These are phyloP conservation scores for Colletotrichum orbiculare DNA, from an alignment of 2,329 filamentous ascomycete species.

Conservation along the genomic window DNA sequence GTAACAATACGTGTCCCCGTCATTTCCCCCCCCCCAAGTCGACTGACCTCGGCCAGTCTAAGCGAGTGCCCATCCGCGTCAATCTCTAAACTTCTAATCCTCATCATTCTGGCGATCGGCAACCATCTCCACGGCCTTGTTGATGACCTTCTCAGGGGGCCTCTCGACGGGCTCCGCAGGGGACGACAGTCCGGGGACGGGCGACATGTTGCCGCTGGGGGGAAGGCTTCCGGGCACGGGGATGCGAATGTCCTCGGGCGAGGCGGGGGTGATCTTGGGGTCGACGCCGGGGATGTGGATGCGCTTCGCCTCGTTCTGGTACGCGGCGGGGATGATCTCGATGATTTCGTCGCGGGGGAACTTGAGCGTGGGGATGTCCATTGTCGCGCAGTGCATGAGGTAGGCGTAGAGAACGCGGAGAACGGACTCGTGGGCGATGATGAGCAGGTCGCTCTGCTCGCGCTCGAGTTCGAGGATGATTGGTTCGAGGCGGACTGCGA, in stretches of 20 bases:
- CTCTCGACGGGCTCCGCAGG: conserved; percentile 57
- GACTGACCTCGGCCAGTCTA: background rate
- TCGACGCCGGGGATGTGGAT: conserved; percentile 82
- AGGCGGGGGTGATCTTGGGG: conserved; percentile 76
- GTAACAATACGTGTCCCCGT: background rate
- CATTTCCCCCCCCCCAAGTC: background rate
- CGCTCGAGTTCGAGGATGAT: conserved; percentile 98
- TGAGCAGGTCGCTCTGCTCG: conserved; percentile 96
- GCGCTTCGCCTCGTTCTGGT: conserved; percentile 94
- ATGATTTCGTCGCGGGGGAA: conserved; percentile 98
- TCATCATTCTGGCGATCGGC: conserved; percentile 65
- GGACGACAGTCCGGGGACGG: conserved; percentile 60
- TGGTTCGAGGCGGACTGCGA: conserved; percentile 96
- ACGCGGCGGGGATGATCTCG: conserved; percentile 96
- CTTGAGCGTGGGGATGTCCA: conserved; percentile 90
- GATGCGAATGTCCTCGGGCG: conserved; percentile 84
- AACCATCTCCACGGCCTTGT: conserved; percentile 61
- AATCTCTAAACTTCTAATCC: conserved; percentile 49
- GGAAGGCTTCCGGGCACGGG: conserved; percentile 68
- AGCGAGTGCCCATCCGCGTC: background rate
- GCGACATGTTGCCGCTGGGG: conserved; percentile 54
- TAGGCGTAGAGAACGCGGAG: conserved; percentile 96
- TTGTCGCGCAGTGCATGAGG: conserved; percentile 97
- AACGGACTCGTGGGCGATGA: conserved; percentile 98
- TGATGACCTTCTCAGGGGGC: conserved; percentile 61